A percentile compares a stretch with the other conserved stretches of the same genome.
Evolutionary conservation across 306 rosid species (phyloP).

Genomic region (Alnus glutinosa): DNA sequence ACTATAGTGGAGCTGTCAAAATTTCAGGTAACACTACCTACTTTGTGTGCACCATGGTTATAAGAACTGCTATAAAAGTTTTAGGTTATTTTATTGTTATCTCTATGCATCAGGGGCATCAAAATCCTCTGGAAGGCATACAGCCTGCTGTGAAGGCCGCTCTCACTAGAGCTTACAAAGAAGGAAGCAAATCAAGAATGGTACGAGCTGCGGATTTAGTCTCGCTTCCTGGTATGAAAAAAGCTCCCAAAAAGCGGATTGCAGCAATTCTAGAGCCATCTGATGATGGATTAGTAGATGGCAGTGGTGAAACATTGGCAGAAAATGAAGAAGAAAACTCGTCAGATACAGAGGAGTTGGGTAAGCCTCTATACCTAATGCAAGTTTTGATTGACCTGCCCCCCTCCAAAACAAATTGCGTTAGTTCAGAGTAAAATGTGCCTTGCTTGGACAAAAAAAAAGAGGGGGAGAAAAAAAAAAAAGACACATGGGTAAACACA

Average conservation of each 20-base stretch:
- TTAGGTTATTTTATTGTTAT: constrained; percentile 8
- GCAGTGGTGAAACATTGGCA: constrained; percentile 44
- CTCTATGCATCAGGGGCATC: constrained; percentile 61
- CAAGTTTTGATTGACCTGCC: neutral
- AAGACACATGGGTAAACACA: neutral
- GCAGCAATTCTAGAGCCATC: constrained; percentile 86
- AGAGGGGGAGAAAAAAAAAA: neutral
- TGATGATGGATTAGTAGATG: constrained; percentile 57
- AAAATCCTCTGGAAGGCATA: constrained; percentile 78
- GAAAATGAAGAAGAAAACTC: constrained; percentile 73
- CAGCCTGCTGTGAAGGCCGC: constrained; percentile 77
- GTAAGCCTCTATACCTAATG: constrained; percentile 34
- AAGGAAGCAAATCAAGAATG: constrained; percentile 63
- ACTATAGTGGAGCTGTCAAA: constrained; percentile 84
- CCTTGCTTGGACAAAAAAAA: neutral
- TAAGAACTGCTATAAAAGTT: constrained; percentile 9
- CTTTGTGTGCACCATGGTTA: constrained; percentile 9
- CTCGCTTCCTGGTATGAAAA: constrained; percentile 71
- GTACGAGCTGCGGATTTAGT: constrained; percentile 74
- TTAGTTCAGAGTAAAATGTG: neutral
- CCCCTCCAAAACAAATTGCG: too few relatives aligned
- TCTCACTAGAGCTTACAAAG: constrained; percentile 88
- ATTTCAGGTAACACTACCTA: constrained; percentile 60
- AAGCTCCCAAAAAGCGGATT: constrained; percentile 79
- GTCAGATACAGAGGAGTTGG: constrained; percentile 65